These are phyloP conservation scores for Ustilago sp. DNA, from an alignment of 1,284 basidiomycete genomes.

Conservation along the genomic window DNA sequence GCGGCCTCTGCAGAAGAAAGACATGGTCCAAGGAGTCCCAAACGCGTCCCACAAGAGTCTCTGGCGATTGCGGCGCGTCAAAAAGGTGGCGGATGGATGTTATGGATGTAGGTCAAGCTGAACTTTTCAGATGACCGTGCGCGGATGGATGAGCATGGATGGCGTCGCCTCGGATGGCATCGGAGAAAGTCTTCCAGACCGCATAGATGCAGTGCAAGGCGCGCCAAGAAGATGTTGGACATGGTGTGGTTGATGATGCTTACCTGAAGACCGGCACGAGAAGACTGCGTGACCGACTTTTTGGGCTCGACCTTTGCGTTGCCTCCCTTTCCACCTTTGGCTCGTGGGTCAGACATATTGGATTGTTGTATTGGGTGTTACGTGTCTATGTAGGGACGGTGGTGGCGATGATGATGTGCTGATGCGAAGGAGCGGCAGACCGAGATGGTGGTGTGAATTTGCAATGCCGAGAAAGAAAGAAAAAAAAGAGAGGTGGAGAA, in stretches of 20 bases:
- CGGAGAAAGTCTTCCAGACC: neutral
- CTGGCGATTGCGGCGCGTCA: slow-evolving; percentile 11
- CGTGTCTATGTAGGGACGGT: neutral
- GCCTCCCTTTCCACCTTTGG: slow-evolving; percentile 57
- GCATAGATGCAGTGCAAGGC: neutral
- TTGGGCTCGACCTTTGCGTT: slow-evolving; percentile 52
- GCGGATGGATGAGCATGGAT: slow-evolving; percentile 11
- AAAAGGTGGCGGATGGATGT: slow-evolving; percentile 13
- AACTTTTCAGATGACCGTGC: neutral
- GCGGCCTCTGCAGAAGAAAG: neutral
- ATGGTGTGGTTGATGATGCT: slow-evolving; percentile 26
- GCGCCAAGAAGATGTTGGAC: neutral
- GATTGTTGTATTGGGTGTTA: neutral
- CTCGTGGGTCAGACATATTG: slow-evolving; percentile 55
- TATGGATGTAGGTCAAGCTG: neutral
- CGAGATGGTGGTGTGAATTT: slow-evolving; percentile 38
- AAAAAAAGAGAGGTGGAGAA: neutral
- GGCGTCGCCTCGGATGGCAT: neutral
- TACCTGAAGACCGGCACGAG: slow-evolving; percentile 65
- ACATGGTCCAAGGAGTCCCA: neutral
- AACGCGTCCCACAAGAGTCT: neutral
- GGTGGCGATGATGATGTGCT: slow-evolving; percentile 1
- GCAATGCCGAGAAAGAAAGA: slow-evolving; percentile 20
- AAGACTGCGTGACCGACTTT: slow-evolving; percentile 58
- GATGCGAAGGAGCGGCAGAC: neutral